Evolutionary conservation across 163 green algal genomes (phyloP).

Genomic region (Coccomyxa subellipsoidea): DNA sequence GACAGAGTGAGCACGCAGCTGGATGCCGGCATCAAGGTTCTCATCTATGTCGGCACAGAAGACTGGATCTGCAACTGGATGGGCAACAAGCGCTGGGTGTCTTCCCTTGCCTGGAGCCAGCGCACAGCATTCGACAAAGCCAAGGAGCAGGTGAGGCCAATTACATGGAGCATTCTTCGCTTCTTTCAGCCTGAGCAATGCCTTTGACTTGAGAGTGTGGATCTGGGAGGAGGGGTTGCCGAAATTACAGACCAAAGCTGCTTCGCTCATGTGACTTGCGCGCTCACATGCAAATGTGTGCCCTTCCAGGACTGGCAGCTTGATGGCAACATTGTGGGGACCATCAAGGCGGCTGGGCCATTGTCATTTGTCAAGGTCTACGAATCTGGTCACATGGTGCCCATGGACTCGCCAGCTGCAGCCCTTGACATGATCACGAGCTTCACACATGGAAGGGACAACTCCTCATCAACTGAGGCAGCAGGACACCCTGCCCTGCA

Average conservation of each 20-base stretch:
- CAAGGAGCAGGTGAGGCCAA: neutral
- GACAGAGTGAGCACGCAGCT: neutral
- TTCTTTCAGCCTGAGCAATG: no score
- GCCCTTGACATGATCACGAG: neutral
- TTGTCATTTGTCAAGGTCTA: neutral
- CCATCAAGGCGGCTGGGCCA: neutral
- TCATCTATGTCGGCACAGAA: conserved; percentile 9
- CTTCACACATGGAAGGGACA: neutral
- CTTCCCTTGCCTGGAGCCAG: neutral
- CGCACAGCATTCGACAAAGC: neutral
- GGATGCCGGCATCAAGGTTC: neutral
- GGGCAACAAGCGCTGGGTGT: neutral
- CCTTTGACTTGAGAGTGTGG: no score
- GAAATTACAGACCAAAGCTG: no score
- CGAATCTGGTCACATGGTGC: neutral
- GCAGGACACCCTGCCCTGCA: neutral
- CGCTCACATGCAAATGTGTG: neutral
- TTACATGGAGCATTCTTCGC: no score
- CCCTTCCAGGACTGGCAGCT: neutral
- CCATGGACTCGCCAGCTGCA: neutral
- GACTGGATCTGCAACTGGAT: conserved; percentile 7
- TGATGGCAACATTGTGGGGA: neutral
- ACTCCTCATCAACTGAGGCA: neutral
- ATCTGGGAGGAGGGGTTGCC: no score
- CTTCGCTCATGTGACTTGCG: no score